Evolutionary conservation across 306 rosid genomes (phyloP), one percentile per base, ranked within the genome.

Genomic region (Cucurbita pepo): DNA sequence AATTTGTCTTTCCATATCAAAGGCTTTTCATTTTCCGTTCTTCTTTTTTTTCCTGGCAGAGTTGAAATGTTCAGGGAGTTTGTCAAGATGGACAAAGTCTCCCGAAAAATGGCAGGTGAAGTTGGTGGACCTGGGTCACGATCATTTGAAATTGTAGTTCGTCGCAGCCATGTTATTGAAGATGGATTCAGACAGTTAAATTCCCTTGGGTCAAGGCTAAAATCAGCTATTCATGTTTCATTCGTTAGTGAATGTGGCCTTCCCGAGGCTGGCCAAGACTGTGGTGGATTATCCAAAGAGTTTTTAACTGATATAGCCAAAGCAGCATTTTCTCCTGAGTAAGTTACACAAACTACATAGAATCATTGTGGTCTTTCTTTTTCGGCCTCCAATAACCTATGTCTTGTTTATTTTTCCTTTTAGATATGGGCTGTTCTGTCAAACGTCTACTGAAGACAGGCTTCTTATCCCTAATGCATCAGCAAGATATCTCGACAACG

Each of bases 181-280:
- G 99, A 94, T 83, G 99, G 99, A 75, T 94, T 82, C 82, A 82
- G 79, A 74, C 97, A 94, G 81, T 86, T 94, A 67, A 89, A 87
- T 84, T 80, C 87, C 62, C 96, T 91, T 71, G 96, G 99, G 69
- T 78, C 97, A 80, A 94, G 75, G 82, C 83, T 91, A 79, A 94
- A 91, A 78, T 90, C 99, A 72, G 85, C 95, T 48, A 85, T 94
- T 81, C 99, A 91, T 58, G 97, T 94, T 75, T 90, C 99, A 77
- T 94, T 94, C 83, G 95, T 94, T 58, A 91, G 96, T 88, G 99
- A 89, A 85, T 91, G 96, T 79, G 97, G 97, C 78, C 99, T 94
- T 74, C 90, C 88, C 3, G 97, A 94, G 87, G 99, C 97, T 80
- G 97, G 99, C 77, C 86, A 91, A 75, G 99, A 94, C 85, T 94